These are phyloP conservation scores for Rhodotorula sp. DNA, from an alignment of 1,284 basidiomycete species.

Conservation along the genomic window DNA sequence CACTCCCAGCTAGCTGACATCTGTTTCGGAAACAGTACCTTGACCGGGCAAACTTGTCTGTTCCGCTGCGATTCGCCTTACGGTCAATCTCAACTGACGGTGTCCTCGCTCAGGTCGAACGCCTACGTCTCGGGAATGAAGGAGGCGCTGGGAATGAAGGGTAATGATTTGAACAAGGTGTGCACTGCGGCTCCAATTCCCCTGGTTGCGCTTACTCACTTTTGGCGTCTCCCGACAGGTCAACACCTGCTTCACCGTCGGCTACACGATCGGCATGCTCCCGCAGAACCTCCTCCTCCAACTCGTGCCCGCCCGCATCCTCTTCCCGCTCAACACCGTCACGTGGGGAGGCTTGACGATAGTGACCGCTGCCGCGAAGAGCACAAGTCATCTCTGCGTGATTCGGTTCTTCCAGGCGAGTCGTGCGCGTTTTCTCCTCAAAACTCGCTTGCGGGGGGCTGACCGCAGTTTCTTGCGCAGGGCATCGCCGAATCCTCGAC, in stretches of 20 bases:
- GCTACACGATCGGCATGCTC: slow-evolving; percentile 44
- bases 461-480: slow-evolving; percentile 46
- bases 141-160: slow-evolving; percentile 68
- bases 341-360: slow-evolving; percentile 43
- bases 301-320: slow-evolving; percentile 41
- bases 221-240: slow-evolving; percentile 5
- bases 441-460: no score
- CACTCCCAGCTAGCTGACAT: background rate
- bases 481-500: slow-evolving; percentile 69
- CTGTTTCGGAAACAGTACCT: background rate
- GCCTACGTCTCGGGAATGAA: slow-evolving; percentile 75
- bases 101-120: background rate
- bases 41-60: slow-evolving; percentile 18
- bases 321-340: slow-evolving; percentile 27
- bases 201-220: slow-evolving; percentile 43
- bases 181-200: background rate
- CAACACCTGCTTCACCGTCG: slow-evolving; percentile 51
- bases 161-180: slow-evolving; percentile 62
- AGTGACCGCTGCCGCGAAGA: slow-evolving; percentile 37
- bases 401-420: slow-evolving; percentile 63
- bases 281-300: slow-evolving; percentile 47
- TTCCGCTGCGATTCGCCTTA: no score
- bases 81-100: no score
- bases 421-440: no score
- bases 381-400: slow-evolving; percentile 58